phyloP scores from a whole-genome alignment of 495 filamentous ascomycete species.

The Entonaema liquescens region DNA sequence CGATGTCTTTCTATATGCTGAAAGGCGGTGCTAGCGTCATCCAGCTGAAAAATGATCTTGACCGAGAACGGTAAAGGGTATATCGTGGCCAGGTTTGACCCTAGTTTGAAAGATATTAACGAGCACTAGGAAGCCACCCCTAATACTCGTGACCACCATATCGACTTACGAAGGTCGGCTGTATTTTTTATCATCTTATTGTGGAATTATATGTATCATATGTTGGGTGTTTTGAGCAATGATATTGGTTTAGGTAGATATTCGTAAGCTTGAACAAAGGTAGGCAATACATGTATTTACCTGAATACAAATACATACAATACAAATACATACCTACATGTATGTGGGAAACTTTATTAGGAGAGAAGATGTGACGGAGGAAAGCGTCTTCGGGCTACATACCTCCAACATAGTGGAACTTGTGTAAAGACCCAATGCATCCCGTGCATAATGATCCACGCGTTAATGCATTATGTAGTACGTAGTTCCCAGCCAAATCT shows the following conservation, averaged over 20 bases:
- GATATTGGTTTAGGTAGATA: background rate
- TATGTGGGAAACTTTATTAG: background rate
- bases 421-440: slow-evolving; percentile 4
- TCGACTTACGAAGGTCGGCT: background rate
- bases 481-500: slow-evolving; percentile 18
- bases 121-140: background rate
- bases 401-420: too few species aligned
- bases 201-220: background rate
- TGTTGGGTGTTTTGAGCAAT: background rate
- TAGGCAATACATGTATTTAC: too few species aligned
- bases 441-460: slow-evolving; percentile 9
- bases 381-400: background rate
- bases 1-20: slow-evolving; percentile 5
- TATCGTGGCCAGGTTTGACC: slow-evolving; percentile 2
- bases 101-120: background rate
- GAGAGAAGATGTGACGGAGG: background rate
- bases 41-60: slow-evolving; percentile 30
- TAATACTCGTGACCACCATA: slow-evolving; percentile 6
- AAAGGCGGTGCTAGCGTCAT: slow-evolving; percentile 14
- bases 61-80: slow-evolving; percentile 25
- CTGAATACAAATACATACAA: too few species aligned
- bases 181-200: background rate
- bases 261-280: too few species aligned
- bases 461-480: slow-evolving; percentile 11
- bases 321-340: too few species aligned